Evolutionary conservation across 1,139 yeast genomes (phyloP), one percentile per base, ranked within the genome.

Genomic region (Protomyces lactucae-debilis): DNA sequence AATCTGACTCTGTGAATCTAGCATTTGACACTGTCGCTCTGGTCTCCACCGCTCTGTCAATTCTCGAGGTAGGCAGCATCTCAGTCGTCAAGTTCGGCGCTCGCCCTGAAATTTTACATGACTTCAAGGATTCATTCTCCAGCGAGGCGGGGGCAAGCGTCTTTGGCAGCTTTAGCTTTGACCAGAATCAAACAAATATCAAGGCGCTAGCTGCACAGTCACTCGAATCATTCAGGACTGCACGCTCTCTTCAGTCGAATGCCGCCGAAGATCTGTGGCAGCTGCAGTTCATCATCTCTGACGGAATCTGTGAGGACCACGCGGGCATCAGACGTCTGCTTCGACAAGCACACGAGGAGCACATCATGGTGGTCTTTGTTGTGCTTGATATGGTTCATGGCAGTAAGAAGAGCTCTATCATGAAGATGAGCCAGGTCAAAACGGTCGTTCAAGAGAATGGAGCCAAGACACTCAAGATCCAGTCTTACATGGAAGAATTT

Each of bases 231-330:
- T 93, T 95, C 74, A 85, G 84, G 64, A 84, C 84, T 66, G 93
- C 95, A 1, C 79, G 85, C 68, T 74, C 84, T 40, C 25, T 53
- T 1, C 63, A 48, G 32, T 61, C 55, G 36, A 35, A 48, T 36
- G 54, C 56, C 3, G 74, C 79, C 3, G 78, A 82, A 8, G 97
- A 89, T 69, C 81, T 89, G 73, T 93, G 98, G 97, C 97, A 91
- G 76, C 80, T 95, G 69, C 90, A 95, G 74, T 90, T 95, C 67
- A 87, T 95, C 68, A 82, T 95, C 53, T 89, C 97, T 3, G 99
- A 93, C 78, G 99, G 99, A 76, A 90, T 93, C 57, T 92, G 97
- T 75, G 99, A 93, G 75, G 95, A 90, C 74, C 99, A 93, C 75
- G 93, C 83, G 36, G 84, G 88, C 0, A 80, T 93, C 61, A 84